Evolutionary conservation across 805 yeast genomes (phyloP), one percentile per base, ranked within the genome.

Genomic region (Metschnikowia anglica): DNA sequence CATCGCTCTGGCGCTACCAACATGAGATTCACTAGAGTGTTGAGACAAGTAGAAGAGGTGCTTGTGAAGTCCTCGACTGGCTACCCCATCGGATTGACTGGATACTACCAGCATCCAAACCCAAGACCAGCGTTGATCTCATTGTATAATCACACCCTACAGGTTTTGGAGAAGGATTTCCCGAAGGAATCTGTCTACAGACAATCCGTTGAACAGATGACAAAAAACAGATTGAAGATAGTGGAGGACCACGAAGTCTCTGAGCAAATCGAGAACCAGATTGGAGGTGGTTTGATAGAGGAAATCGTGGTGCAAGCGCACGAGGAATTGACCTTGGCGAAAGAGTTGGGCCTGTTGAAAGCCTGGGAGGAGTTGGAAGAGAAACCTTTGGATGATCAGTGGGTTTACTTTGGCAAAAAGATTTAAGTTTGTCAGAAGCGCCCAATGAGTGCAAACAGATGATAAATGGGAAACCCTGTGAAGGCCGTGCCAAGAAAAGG

Each of bases 261-360:
- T 31, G 84, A 76, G 55, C 77, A 72, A 49, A 85, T 88, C 53
- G 96, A 88, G 68, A 66, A 72, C 49, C 66, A 79, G 61, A 83
- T 88, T 50, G 95, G 95, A 15, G 80, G 83, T 49, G 96, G 96
- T 2, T 76, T 88, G 56, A 81, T 87, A 49, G 96, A 88, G 67
- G 95, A 88, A 70, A 68, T 88, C 45, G 59, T 88, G 42, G 73
- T 86, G 46, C 95, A 88, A 70, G 95, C 95, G 12, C 77, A 81
- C 54, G 93, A 86, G 46, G 96, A 88, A 68, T 77, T 79, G 55
- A 74, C 73, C 43, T 74, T 88, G 54, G 82, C 86, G 37, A 68
- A 77, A 56, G 75, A 81, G 61, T 69, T 88, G 72, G 82, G 83
- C 37, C 78, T 74, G 49, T 77, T 83, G 76, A 81, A 83, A 63